Evolutionary conservation across 306 rosid genomes (phyloP).

Genomic region (Dryas drummondii): DNA sequence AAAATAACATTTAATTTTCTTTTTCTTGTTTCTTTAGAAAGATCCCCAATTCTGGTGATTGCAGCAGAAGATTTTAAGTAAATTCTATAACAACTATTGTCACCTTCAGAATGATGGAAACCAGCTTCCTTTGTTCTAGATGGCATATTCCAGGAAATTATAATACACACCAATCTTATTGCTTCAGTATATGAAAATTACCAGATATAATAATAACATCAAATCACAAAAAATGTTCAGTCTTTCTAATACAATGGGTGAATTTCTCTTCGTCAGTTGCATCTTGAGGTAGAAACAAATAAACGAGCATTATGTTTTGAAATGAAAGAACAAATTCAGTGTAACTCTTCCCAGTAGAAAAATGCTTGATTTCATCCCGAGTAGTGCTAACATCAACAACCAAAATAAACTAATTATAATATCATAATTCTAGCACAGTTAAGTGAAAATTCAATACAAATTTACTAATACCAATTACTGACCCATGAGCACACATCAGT

Average conservation of each 20-base stretch:
- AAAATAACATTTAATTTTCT: background rate
- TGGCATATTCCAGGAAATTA: background rate
- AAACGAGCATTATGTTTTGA: too few species aligned
- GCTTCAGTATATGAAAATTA: background rate
- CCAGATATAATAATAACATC: background rate
- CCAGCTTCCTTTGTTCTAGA: background rate
- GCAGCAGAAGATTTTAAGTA: background rate
- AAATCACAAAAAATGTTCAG: background rate
- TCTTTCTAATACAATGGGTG: too few species aligned
- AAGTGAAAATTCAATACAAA: background rate
- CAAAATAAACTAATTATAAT: background rate
- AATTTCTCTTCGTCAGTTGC: background rate
- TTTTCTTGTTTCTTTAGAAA: background rate
- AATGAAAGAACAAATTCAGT: background rate
- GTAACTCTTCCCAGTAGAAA: background rate
- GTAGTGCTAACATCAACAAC: too few species aligned
- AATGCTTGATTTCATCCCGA: background rate
- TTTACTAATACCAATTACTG: conserved; percentile 5
- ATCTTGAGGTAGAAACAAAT: too few species aligned
- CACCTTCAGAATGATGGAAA: background rate
- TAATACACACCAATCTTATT: background rate
- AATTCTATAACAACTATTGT: background rate
- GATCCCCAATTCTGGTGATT: background rate
- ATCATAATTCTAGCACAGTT: background rate
- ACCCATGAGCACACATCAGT: conserved; percentile 75